These are phyloP conservation scores for Lavandula angustifolia DNA, from an alignment of 257 asterid genomes.

Conservation along the genomic window DNA sequence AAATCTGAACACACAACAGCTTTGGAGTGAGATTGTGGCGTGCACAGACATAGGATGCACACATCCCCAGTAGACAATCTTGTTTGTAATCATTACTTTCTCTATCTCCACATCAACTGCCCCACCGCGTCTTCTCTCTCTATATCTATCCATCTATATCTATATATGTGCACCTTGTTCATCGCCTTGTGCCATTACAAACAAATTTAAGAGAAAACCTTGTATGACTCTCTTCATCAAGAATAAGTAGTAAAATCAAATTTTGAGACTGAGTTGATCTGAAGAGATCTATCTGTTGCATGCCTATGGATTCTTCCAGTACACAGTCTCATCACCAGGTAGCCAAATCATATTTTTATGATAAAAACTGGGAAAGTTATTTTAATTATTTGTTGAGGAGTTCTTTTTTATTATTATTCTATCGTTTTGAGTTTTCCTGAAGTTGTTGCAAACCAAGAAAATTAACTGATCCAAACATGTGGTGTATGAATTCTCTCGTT, in stretches of 20 bases:
- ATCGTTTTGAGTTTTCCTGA: too few relatives aligned
- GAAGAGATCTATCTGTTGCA: conserved; percentile 26
- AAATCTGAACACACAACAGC: conserved; percentile 29
- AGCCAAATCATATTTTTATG: not conserved
- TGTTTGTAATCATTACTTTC: conserved; percentile 32
- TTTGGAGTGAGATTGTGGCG: conserved; percentile 30
- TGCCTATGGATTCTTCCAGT: conserved; percentile 60
- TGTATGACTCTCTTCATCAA: conserved; percentile 20
- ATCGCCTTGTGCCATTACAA: conserved; percentile 19
- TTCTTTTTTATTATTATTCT: too few relatives aligned
- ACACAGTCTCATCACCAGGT: conserved; percentile 62
- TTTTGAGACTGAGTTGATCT: conserved; percentile 8
- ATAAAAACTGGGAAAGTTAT: too few relatives aligned
- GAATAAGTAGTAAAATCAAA: too few relatives aligned
- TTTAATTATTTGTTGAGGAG: too few relatives aligned
- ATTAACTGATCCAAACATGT: too few relatives aligned
- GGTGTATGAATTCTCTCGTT: too few relatives aligned
- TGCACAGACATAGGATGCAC: conserved; percentile 31
- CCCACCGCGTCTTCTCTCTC: conserved; percentile 14
- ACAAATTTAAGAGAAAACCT: not conserved
- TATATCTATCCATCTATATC: conserved; percentile 2
- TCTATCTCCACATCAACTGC: conserved; percentile 26
- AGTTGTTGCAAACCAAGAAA: too few relatives aligned
- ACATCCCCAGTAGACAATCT: conserved; percentile 34
- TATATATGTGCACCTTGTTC: conserved; percentile 8